Conservation (phyloP, 495 filamentous ascomycete species). For the Daldinia concentrica region DNA sequence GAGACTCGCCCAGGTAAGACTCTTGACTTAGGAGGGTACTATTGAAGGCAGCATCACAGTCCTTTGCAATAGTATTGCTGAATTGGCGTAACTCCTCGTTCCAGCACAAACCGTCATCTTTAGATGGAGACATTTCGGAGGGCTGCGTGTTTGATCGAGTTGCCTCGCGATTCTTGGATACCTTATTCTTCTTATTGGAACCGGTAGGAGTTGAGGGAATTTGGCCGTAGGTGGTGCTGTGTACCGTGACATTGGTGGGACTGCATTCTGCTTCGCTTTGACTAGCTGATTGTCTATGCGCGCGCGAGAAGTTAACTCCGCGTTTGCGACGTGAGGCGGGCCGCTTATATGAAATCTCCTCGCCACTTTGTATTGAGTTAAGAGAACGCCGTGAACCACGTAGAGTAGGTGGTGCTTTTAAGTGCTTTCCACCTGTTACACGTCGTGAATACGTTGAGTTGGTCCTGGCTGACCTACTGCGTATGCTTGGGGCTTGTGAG, state of each 20-base stretch:
- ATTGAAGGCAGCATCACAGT: constrained; percentile 81
- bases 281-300: constrained; percentile 50
- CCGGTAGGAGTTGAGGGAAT: constrained; percentile 28
- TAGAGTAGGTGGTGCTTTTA: constrained; percentile 4
- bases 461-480: constrained; percentile 33
- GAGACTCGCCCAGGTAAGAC: constrained; percentile 27
- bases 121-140: constrained; percentile 8
- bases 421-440: constrained; percentile 13
- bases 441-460: constrained; percentile 37
- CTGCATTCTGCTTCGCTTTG: constrained; percentile 29
- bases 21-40: constrained; percentile 66
- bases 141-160: constrained; percentile 25
- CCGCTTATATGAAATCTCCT: constrained; percentile 57
- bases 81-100: constrained; percentile 62
- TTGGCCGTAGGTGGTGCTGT: constrained; percentile 35
- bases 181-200: constrained; percentile 16
- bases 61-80: constrained; percentile 57
- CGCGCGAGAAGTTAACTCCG: constrained; percentile 80
- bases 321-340: constrained; percentile 74
- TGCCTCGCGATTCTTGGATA: constrained; percentile 16
- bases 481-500: constrained; percentile 30
- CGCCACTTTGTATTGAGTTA: constrained; percentile 69
- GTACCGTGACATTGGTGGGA: constrained; percentile 46
- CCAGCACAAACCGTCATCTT: constrained; percentile 47
- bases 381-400: constrained; percentile 54